These are phyloP conservation scores for Fusarium mangiferae DNA, from an alignment of 2,329 filamentous ascomycete genomes.

Conservation along the genomic window DNA sequence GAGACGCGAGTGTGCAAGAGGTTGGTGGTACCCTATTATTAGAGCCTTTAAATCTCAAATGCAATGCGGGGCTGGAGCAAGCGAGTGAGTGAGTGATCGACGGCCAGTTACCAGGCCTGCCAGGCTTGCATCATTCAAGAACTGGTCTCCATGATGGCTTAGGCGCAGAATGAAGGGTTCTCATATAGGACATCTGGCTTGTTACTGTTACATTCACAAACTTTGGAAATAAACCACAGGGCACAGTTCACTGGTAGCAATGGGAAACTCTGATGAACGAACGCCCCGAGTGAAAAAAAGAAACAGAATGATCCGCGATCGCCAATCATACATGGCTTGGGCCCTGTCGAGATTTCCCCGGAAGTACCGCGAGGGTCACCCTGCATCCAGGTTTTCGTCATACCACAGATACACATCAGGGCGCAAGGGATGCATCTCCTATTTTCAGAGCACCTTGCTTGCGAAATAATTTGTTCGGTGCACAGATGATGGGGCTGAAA, in stretches of 20 bases:
- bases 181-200: background rate
- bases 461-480: slow-evolving; percentile 2
- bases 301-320: slow-evolving; percentile 14
- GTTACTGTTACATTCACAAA: background rate
- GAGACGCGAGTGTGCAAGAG: slow-evolving; percentile 25
- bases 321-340: slow-evolving; percentile 25
- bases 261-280: slow-evolving; percentile 4
- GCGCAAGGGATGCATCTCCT: slow-evolving; percentile 9
- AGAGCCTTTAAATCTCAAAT: slow-evolving; percentile 10
- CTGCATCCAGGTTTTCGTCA: slow-evolving; percentile 1
- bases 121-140: background rate
- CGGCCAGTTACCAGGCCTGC: background rate
- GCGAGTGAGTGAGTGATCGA: background rate
- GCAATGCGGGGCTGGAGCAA: slow-evolving; percentile 18
- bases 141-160: background rate
- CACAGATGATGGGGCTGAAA: background rate
- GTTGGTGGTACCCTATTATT: slow-evolving; percentile 35
- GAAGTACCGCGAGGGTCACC: slow-evolving; percentile 41
- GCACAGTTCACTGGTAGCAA: background rate
- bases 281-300: background rate
- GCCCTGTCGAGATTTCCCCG: slow-evolving; percentile 24
- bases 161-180: background rate
- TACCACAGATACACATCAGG: background rate
- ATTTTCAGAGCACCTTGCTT: slow-evolving; percentile 28
- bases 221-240: background rate